Base-by-base conservation (phyloP, 257 asterid genomes). In the Coffea canephora region DNA sequence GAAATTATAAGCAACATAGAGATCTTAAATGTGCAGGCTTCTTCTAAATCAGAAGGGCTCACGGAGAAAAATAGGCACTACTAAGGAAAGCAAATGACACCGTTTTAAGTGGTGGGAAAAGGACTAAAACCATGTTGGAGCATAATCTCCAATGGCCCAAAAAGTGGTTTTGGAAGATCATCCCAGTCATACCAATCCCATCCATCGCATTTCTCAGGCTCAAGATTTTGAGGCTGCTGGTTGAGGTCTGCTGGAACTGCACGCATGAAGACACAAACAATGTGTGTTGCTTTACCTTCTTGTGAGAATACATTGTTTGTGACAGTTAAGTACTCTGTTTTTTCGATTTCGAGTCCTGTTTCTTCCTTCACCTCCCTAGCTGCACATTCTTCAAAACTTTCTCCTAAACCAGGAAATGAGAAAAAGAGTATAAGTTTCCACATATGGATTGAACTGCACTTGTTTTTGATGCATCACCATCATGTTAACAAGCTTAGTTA, bases 151-250 rank as follows among this genome's bases (percentile, higher is more conserved):
- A 93, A 82, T 0, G 94, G 86, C 69, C 50, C 76, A 50, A 93
- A 89, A 15, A 93, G 85, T 5, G 97, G 98, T 50, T 87, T 77
- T 0, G 98, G 98, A 34, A 90, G 96, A 79, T 89, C 65, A 54
- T 81, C 69, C 94, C 93, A 91, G 10, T 89, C 89, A 73, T 90
- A 90, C 97, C 96, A 93, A 82, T 88, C 89, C 97, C 98, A 93
- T 55, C 97, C 95, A 34, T 86, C 89, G 71, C 96, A 90, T 78
- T 91, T 93, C 27, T 92, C 92, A 27, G 97, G 95, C 75, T 93
- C 97, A 48, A 78, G 83, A 70, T 88, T 93, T 73, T 69, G 70
- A 13, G 97, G 92, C 74, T 39, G 57, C 77, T 87, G 94, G 48
- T 78, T 36, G 0, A 81, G 80, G 83, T 90, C 87, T 3, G 83